phyloP scores from a whole-genome alignment of 495 filamentous ascomycete species.

The Neurospora hispaniola region DNA sequence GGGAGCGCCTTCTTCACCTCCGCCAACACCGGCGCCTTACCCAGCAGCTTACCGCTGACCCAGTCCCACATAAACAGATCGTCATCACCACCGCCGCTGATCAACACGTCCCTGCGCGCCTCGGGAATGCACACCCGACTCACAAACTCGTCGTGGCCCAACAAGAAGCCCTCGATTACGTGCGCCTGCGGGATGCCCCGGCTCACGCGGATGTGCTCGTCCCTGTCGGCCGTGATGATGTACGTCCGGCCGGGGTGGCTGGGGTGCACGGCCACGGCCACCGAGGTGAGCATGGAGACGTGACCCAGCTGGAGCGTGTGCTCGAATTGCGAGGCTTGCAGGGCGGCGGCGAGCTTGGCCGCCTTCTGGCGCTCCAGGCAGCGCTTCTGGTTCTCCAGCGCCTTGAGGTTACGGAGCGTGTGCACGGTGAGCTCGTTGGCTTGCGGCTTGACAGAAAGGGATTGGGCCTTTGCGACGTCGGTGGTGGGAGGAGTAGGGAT shows the following conservation, averaged over 20 bases:
- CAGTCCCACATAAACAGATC: conserved; percentile 77
- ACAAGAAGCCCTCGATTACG: conserved; percentile 78
- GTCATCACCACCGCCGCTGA: conserved; percentile 82
- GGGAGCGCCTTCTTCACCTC: conserved; percentile 18
- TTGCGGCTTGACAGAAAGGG: conserved; percentile 30
- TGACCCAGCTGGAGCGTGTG: conserved; percentile 75
- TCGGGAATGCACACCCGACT: conserved; percentile 57
- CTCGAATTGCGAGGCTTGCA: conserved; percentile 47
- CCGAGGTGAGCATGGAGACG: conserved; percentile 81
- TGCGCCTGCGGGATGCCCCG: conserved; percentile 73
- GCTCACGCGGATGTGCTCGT: conserved; percentile 94
- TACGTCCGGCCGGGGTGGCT: conserved; percentile 37
- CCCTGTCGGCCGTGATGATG: conserved; percentile 82
- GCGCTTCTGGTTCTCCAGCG: conserved; percentile 60
- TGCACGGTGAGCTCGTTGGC: conserved; percentile 74
- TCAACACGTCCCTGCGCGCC: conserved; percentile 44
- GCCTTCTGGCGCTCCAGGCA: conserved; percentile 33
- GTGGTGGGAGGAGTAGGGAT: background rate
- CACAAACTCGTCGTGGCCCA: conserved; percentile 78
- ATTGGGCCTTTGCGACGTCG: conserved; percentile 13
- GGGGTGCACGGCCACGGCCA: conserved; percentile 39
- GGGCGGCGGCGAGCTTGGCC: conserved; percentile 27
- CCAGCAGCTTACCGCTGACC: conserved; percentile 41
- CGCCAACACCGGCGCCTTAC: conserved; percentile 40
- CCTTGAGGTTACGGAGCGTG: conserved; percentile 63